Percentiles rank a stretch among this genome's conserved stretches.
Evolutionary conservation across 1,284 basidiomycete genomes (phyloP).

Genomic region (Kalmanozyma brasiliensis): DNA sequence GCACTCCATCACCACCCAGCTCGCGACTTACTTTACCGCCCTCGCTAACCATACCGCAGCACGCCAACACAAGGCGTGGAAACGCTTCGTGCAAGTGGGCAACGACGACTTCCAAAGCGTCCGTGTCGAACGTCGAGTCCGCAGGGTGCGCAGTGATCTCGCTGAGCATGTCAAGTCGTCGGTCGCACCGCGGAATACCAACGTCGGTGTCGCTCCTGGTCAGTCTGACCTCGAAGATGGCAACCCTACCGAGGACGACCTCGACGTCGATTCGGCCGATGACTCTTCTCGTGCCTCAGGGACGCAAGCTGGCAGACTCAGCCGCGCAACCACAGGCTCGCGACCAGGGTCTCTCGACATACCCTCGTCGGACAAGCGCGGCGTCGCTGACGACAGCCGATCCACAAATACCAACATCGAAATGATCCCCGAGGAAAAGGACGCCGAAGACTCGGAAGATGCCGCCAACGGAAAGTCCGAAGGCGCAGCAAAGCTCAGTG

Average conservation of each 20-base stretch:
- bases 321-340: constrained; percentile 29
- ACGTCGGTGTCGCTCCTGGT: constrained; percentile 50
- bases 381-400: constrained; percentile 35
- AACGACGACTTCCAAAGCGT: constrained; percentile 86
- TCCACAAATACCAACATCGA: constrained; percentile 50
- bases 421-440: constrained; percentile 54
- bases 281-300: constrained; percentile 34
- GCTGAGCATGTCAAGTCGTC: constrained; percentile 49
- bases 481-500: constrained; percentile 5
- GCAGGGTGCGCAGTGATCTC: constrained; percentile 80
- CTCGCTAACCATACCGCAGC: constrained; percentile 77
- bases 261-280: constrained; percentile 48
- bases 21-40: constrained; percentile 81
- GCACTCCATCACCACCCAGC: constrained; percentile 60
- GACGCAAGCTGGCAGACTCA: constrained; percentile 24
- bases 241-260: constrained; percentile 51
- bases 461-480: constrained; percentile 12
- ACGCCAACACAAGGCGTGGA: constrained; percentile 79
- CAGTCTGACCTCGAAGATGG: constrained; percentile 57
- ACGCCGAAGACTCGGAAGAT: constrained; percentile 24
- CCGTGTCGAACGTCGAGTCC: constrained; percentile 84
- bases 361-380: constrained; percentile 24
- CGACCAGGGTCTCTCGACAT: constrained; percentile 36
- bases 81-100: constrained; percentile 83
- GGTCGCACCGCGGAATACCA: constrained; percentile 57